These are phyloP conservation scores for Fusarium chaquense DNA, from an alignment of 2,329 filamentous ascomycete genomes.

Conservation along the genomic window DNA sequence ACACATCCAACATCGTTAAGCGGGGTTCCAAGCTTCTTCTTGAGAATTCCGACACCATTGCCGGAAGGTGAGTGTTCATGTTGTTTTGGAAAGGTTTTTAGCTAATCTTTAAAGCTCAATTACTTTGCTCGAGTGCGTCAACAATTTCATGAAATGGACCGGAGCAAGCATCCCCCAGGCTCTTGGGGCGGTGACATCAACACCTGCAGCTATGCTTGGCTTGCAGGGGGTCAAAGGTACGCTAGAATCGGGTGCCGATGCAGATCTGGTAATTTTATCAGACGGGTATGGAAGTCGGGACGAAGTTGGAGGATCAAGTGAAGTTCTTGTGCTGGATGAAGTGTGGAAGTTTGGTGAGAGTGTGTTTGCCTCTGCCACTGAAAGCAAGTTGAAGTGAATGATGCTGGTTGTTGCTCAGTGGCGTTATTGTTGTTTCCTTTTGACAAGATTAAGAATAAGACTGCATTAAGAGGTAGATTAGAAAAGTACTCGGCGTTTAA, in stretches of 20 bases:
- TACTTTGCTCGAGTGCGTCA: conserved; percentile 83
- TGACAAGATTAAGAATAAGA: conserved; percentile 16
- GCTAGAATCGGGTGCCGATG: conserved; percentile 72
- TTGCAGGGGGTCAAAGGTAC: conserved; percentile 75
- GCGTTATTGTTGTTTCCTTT: conserved; percentile 4
- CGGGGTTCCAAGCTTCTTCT: conserved; percentile 78
- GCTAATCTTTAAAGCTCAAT: conserved; percentile 63
- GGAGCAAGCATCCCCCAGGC: conserved; percentile 76
- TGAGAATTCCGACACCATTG: conserved; percentile 83
- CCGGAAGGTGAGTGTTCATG: conserved; percentile 71
- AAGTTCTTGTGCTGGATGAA: conserved; percentile 74
- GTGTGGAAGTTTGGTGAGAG: conserved; percentile 82
- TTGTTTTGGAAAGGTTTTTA: neutral
- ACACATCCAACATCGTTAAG: conserved; percentile 72
- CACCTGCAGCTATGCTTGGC: conserved; percentile 82
- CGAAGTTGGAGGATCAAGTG: conserved; percentile 55
- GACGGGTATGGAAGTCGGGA: conserved; percentile 55
- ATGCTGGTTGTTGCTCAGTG: conserved; percentile 6
- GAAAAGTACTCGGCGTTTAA: conserved; percentile 10
- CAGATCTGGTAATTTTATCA: conserved; percentile 76
- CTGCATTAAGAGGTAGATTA: conserved; percentile 21
- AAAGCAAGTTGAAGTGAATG: conserved; percentile 32
- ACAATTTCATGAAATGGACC: conserved; percentile 83
- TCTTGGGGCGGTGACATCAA: conserved; percentile 78
- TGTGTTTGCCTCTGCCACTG: conserved; percentile 53